phyloP scores from a whole-genome alignment of 306 rosid species.

The Malus asiatica region DNA sequence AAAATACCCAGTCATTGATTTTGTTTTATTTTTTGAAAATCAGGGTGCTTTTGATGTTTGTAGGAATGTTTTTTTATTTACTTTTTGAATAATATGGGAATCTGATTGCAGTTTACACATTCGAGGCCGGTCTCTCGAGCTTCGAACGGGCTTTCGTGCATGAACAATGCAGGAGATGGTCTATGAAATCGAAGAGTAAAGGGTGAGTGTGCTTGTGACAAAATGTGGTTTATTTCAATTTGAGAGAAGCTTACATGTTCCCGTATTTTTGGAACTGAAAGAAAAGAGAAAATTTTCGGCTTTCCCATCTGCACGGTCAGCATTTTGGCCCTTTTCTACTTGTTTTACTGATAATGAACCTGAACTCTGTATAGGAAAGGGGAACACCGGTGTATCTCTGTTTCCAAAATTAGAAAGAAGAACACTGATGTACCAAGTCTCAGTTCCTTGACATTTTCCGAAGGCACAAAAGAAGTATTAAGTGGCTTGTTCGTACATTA shows the following conservation, averaged over 20 bases:
- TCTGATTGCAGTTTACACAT: conserved; percentile 49
- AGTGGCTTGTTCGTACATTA: conserved; percentile 42
- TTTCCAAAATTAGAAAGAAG: conserved; percentile 33
- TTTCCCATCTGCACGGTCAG: background rate
- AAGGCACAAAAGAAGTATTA: conserved; percentile 35
- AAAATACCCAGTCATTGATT: background rate
- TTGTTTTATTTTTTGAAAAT: background rate
- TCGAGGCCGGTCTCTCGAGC: conserved; percentile 44
- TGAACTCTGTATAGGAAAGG: conserved; percentile 39
- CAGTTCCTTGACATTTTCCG: conserved; percentile 47
- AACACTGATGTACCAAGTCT: conserved; percentile 1
- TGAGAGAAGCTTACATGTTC: background rate
- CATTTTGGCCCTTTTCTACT: background rate
- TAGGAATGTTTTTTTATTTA: background rate
- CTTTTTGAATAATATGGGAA: background rate
- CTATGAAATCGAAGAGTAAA: conserved; percentile 61
- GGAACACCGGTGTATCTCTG: conserved; percentile 24
- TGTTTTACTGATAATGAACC: conserved; percentile 9
- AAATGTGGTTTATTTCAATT: background rate
- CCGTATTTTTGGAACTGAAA: background rate
- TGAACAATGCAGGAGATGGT: conserved; percentile 36
- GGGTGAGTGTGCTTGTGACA: conserved; percentile 67
- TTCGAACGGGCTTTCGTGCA: conserved; percentile 62
- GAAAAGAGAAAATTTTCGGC: conserved; percentile 1
- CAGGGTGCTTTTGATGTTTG: background rate